Evolutionary conservation across 140 eudicot species (phyloP), one percentile per base, ranked within the genome.

Genomic region (Senecio squalidus): DNA sequence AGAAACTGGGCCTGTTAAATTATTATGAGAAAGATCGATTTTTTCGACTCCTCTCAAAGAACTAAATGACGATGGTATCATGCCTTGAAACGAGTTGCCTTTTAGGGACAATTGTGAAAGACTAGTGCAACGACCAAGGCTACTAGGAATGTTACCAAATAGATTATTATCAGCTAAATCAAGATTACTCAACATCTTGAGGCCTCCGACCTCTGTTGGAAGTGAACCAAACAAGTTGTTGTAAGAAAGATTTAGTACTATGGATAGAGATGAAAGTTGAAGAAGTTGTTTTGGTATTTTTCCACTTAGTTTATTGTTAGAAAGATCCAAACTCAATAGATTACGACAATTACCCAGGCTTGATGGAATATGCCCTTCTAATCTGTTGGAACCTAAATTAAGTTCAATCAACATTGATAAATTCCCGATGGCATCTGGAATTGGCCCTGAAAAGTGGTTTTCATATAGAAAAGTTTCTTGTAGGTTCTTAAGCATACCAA

Each of bases 21-120:
- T 75, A 36, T 80, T 80, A 3, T 56, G n/a, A 18, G 86, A 75
- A 47, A 80, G 51, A 55, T 80, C 86, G 1, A 80, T 50, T 6
- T 9, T 17, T 1, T 4, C 36, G 9, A 77, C 9, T n/a, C n/a
- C n/a, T n/a, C n/a, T n/a, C n/a, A n/a, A n/a, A n/a, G n/a, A n/a
- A n/a, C n/a, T n/a, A n/a, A 76, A 31, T 0, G 75, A 48, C 2
- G 40, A 5, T 10, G 73, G 83, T 29, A 77, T 54, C 6, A 22
- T 9, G n/a, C 83, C 79, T 11, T 49, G 72, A 46, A 72, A 61
- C 13, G 29, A 18, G 71, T 77, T 77, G 1, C 49, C 61, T 20
- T 16, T 45, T 40, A 77, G 58, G n/a, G 31, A 38, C 41, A 77
- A 43, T 11, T 26, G 21, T 23, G 25, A 48, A 38, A 77, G 59